phyloP scores from a whole-genome alignment of 1,284 basidiomycete genomes.

The Pterulicium gracile region DNA sequence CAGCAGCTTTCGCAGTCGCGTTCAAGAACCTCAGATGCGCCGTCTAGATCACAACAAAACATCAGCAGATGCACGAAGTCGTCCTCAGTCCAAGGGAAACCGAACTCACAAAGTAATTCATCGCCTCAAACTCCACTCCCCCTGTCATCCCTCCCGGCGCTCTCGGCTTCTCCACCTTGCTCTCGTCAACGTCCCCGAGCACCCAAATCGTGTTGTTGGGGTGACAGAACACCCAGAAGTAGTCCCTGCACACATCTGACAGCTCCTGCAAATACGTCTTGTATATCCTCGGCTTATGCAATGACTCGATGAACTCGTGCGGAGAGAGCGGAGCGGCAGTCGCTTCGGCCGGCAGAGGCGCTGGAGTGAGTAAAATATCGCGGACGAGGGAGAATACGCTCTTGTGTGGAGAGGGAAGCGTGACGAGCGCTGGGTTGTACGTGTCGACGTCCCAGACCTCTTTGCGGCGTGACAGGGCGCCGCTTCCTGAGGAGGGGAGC shows the following conservation, averaged over 20 bases:
- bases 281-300: slow-evolving; percentile 80
- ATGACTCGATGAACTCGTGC: slow-evolving; percentile 81
- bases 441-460: slow-evolving; percentile 45
- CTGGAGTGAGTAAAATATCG: slow-evolving; percentile 61
- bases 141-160: slow-evolving; percentile 98
- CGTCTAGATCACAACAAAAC: slow-evolving; percentile 45
- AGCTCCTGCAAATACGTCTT: slow-evolving; percentile 88
- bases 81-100: slow-evolving; percentile 10
- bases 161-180: slow-evolving; percentile 78
- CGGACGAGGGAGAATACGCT: slow-evolving; percentile 62
- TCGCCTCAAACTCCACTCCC: slow-evolving; percentile 96
- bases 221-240: slow-evolving; percentile 99
- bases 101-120: slow-evolving; percentile 77
- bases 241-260: slow-evolving; percentile 85
- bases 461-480: slow-evolving; percentile 25
- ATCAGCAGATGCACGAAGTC: neutral
- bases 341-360: slow-evolving; percentile 60
- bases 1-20: slow-evolving; percentile 52
- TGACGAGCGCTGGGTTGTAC: slow-evolving; percentile 30
- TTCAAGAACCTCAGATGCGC: slow-evolving; percentile 80
- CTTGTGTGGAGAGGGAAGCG: slow-evolving; percentile 61
- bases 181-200: slow-evolving; percentile 71
- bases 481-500: slow-evolving; percentile 37
- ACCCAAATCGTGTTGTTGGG: slow-evolving; percentile 88
- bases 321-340: slow-evolving; percentile 57